phyloP scores from a whole-genome alignment of 805 yeast genomes.

The Candida broadrunensis region DNA sequence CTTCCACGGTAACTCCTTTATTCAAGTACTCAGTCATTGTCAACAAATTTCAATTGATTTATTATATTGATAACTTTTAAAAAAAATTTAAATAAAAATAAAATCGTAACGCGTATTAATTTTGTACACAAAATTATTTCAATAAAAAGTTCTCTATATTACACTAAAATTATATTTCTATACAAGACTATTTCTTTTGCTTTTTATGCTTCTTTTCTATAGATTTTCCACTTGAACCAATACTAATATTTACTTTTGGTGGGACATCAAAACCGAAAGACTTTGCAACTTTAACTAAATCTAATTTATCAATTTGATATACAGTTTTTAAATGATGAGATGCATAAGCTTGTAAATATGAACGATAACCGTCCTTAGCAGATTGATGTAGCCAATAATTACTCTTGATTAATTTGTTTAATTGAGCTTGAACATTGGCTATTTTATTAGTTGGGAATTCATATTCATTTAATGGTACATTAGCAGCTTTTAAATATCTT shows the following conservation, averaged over 20 bases:
- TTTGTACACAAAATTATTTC: too few species aligned
- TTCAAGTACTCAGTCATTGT: background rate
- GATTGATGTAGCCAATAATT: slow-evolving; percentile 93
- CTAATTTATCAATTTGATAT: slow-evolving; percentile 92
- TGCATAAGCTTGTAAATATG: slow-evolving; percentile 96
- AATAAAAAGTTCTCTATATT: background rate
- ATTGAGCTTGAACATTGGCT: slow-evolving; percentile 93
- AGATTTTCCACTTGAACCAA: slow-evolving; percentile 86
- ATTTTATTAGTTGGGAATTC: slow-evolving; percentile 93
- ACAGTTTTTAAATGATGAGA: slow-evolving; percentile 95
- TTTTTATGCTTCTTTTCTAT: slow-evolving; percentile 46
- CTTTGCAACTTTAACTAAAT: slow-evolving; percentile 90
- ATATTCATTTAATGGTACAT: slow-evolving; percentile 95
- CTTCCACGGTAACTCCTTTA: background rate
- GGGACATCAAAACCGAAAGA: slow-evolving; percentile 94
- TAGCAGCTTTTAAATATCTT: slow-evolving; percentile 92
- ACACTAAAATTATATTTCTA: background rate
- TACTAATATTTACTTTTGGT: slow-evolving; percentile 93
- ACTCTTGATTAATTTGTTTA: slow-evolving; percentile 84
- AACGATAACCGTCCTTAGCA: slow-evolving; percentile 96
- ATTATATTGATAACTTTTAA: too few species aligned
- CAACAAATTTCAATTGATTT: too few species aligned
- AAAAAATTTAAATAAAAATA: too few species aligned
- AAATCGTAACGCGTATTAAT: too few species aligned
- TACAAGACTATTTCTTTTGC: slow-evolving; percentile 24